Percentiles rank a stretch among this genome's conserved stretches.
Conservation (phyloP, 2,329 filamentous ascomycete species). For the Beauveria asiatica region DNA sequence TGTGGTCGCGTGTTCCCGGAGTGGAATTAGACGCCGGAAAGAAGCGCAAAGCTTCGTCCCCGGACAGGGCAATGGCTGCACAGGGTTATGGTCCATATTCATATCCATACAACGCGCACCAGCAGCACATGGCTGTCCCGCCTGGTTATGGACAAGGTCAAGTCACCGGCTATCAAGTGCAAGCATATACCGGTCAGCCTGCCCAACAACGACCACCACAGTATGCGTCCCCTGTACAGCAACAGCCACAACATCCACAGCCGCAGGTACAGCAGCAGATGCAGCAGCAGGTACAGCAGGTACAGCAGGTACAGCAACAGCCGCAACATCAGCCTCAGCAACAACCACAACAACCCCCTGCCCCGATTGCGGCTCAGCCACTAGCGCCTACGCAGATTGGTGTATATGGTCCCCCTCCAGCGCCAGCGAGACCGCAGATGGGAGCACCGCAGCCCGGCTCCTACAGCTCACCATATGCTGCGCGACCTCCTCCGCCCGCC, state of each 20-base stretch:
- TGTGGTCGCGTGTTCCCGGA: conserved; percentile 50
- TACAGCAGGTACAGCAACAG: conserved; percentile 15
- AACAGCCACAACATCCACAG: conserved; percentile 13
- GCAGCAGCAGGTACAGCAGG: not conserved
- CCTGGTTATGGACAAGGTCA: conserved; percentile 26
- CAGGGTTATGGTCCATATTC: conserved; percentile 30
- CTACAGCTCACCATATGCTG: conserved; percentile 31
- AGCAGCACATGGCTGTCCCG: conserved; percentile 25
- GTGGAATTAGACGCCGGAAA: conserved; percentile 53
- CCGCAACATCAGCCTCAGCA: not conserved
- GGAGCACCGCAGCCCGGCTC: conserved; percentile 24
- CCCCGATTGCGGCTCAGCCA: conserved; percentile 15
- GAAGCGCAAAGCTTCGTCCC: conserved; percentile 48
- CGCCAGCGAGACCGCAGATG: conserved; percentile 25
- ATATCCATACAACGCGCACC: conserved; percentile 24
- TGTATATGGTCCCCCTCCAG: conserved; percentile 27
- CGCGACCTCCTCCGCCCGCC: conserved; percentile 20
- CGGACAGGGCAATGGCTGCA: conserved; percentile 36
- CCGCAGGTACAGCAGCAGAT: conserved; percentile 16
- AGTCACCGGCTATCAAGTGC: conserved; percentile 26
- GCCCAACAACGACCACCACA: conserved; percentile 12
- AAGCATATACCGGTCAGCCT: conserved; percentile 20
- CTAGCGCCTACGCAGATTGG: conserved; percentile 21
- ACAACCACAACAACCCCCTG: conserved; percentile 20
- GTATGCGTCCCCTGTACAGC: conserved; percentile 16